Conservation (phyloP, 352 stramenopile species). For the Pythium phragmitis region DNA sequence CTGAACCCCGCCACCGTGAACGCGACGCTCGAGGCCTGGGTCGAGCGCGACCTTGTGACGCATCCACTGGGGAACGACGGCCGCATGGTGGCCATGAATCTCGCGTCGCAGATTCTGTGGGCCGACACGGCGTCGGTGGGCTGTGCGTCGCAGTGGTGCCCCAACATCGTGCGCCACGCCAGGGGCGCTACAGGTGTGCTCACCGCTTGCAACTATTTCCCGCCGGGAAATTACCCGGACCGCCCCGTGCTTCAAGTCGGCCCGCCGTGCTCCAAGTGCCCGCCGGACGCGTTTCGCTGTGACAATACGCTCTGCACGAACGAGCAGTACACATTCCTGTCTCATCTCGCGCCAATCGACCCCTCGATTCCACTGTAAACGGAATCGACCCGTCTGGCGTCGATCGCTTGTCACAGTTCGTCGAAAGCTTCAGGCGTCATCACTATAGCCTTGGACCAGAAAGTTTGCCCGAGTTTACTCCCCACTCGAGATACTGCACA, state of each 20-base stretch:
- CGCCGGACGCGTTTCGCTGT: conserved; percentile 11
- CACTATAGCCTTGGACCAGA: too few species aligned
- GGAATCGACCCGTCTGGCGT: background rate
- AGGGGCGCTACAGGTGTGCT: conserved; percentile 14
- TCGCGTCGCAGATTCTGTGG: conserved; percentile 27
- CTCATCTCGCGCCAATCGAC: conserved; percentile 3
- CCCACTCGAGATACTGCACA: background rate
- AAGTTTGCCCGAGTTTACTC: background rate
- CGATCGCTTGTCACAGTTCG: too few species aligned
- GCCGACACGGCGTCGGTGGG: conserved; percentile 20
- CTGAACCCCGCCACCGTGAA: conserved; percentile 15
- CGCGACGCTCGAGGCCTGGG: conserved; percentile 18
- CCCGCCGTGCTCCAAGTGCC: conserved; percentile 16
- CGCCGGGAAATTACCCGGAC: conserved; percentile 24
- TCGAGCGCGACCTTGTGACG: conserved; percentile 14
- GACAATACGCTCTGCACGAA: conserved; percentile 23
- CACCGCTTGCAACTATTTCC: conserved; percentile 28
- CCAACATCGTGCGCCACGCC: conserved; percentile 12
- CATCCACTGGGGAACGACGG: conserved; percentile 18
- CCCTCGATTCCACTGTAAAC: conserved; percentile 18
- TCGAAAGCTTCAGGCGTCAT: too few species aligned
- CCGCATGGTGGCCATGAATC: conserved; percentile 11
- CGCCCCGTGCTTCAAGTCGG: conserved; percentile 14
- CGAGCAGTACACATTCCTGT: conserved; percentile 18
- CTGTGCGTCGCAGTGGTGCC: conserved; percentile 26